phyloP scores from a whole-genome alignment of 305 asterid genomes.

The Galium porrigens region DNA sequence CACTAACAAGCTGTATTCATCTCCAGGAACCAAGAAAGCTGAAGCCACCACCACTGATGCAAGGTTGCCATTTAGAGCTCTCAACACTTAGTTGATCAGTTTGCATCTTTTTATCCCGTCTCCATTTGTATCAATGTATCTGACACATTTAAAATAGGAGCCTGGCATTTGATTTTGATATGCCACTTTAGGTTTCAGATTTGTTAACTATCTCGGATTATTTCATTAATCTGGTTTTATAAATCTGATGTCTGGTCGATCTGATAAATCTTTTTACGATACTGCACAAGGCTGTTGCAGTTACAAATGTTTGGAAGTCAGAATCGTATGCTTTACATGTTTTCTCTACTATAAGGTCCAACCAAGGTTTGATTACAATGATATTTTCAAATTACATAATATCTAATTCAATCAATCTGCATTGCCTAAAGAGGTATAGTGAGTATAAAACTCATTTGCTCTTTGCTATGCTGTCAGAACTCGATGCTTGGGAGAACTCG shows the following conservation, averaged over 20 bases:
- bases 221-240: neutral
- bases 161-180: neutral
- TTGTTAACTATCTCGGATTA: neutral
- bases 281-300: neutral
- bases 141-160: neutral
- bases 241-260: no score
- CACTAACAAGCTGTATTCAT: conserved; percentile 16
- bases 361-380: neutral
- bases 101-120: neutral
- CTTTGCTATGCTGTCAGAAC: conserved; percentile 10
- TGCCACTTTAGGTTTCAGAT: neutral
- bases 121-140: neutral
- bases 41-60: conserved; percentile 33
- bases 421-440: neutral
- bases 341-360: neutral
- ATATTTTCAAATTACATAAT: neutral
- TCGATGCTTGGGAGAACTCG: conserved; percentile 16
- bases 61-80: conserved; percentile 56
- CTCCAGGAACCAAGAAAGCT: conserved; percentile 34
- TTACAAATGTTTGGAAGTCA: neutral
- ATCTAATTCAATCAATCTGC: conserved; percentile 6
- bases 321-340: neutral
- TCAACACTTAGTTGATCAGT: conserved; percentile 29
- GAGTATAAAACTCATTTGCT: neutral
- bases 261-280: neutral